Percentiles rank a stretch among this genome's conserved stretches.
Conservation (phyloP, 192 early-diverging fungal genomes). For the Entrophospora sp. region DNA sequence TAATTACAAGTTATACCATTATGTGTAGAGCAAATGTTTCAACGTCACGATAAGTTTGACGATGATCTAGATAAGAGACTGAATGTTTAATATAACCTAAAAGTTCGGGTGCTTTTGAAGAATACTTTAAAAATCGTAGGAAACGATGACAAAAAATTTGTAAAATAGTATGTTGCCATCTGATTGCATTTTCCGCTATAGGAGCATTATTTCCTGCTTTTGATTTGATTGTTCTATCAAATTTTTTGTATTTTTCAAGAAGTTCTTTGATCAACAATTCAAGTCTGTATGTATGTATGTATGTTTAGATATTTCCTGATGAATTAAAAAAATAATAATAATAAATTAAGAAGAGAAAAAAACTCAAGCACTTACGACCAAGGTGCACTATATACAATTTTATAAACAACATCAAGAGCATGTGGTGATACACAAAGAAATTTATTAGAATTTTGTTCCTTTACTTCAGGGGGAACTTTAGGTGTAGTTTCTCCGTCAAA, state of each 20-base stretch:
- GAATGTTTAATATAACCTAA: conserved; percentile 62
- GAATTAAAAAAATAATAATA: neutral
- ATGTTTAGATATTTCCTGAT: neutral
- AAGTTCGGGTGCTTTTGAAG: conserved; percentile 52
- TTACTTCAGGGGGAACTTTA: conserved; percentile 6
- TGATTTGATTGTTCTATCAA: conserved; percentile 53
- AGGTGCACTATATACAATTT: conserved; percentile 63
- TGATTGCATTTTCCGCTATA: conserved; percentile 38
- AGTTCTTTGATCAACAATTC: conserved; percentile 65
- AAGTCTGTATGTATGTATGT: conserved; percentile 27
- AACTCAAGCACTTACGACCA: conserved; percentile 59
- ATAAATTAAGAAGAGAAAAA: neutral
- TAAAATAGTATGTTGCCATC: conserved; percentile 65
- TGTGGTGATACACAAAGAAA: conserved; percentile 67
- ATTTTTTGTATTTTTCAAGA: conserved; percentile 59
- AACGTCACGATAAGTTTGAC: conserved; percentile 56
- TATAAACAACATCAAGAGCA: conserved; percentile 68
- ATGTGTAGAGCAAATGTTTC: conserved; percentile 57
- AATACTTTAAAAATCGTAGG: conserved; percentile 65
- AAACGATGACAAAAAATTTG: conserved; percentile 68
- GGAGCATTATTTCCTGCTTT: conserved; percentile 24
- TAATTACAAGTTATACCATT: too few species aligned
- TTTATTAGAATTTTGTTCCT: conserved; percentile 29
- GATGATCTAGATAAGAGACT: conserved; percentile 52
- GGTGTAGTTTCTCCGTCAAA: conserved; percentile 52